These are phyloP conservation scores for Bolboschoenoplectus hybrid DNA, from an alignment of 202 grass and related monocot species.

Conservation along the genomic window DNA sequence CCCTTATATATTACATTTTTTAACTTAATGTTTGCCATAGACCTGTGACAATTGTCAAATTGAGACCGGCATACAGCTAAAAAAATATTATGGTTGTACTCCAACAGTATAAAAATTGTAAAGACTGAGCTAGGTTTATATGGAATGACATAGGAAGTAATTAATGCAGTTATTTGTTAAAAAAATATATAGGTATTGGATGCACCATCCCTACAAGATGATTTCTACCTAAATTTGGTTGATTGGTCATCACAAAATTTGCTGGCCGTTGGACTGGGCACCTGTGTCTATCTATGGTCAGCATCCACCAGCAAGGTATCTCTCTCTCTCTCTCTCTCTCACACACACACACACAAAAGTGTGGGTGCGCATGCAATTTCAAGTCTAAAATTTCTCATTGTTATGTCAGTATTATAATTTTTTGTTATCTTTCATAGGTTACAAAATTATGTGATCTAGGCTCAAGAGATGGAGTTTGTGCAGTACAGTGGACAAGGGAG, in stretches of 20 bases:
- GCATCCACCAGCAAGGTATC: constrained; percentile 81
- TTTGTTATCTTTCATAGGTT: constrained; percentile 45
- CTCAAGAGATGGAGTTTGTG: constrained; percentile 71
- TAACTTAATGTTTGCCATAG: not conserved
- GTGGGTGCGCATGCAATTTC: no score
- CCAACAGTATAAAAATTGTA: constrained; percentile 17
- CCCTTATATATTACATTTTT: not conserved
- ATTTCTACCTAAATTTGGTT: constrained; percentile 97
- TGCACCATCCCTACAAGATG: constrained; percentile 85
- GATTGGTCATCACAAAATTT: constrained; percentile 97
- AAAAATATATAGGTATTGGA: constrained; percentile 65
- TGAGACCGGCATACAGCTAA: not conserved
- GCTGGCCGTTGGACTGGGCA: constrained; percentile 88
- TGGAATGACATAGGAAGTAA: not conserved
- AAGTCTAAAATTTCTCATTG: not conserved
- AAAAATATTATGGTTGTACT: not conserved
- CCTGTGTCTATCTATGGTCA: constrained; percentile 92
- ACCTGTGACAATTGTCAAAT: not conserved
- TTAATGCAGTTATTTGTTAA: constrained; percentile 2
- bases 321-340: not conserved
- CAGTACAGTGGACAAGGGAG: constrained; percentile 90
- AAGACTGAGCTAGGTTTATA: not conserved
- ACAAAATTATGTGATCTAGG: constrained; percentile 93
- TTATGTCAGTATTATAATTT: not conserved
- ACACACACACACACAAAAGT: not conserved